These are phyloP conservation scores for Coemansia sp. DNA, from an alignment of 371 early-diverging fungal genomes.

Conservation along the genomic window DNA sequence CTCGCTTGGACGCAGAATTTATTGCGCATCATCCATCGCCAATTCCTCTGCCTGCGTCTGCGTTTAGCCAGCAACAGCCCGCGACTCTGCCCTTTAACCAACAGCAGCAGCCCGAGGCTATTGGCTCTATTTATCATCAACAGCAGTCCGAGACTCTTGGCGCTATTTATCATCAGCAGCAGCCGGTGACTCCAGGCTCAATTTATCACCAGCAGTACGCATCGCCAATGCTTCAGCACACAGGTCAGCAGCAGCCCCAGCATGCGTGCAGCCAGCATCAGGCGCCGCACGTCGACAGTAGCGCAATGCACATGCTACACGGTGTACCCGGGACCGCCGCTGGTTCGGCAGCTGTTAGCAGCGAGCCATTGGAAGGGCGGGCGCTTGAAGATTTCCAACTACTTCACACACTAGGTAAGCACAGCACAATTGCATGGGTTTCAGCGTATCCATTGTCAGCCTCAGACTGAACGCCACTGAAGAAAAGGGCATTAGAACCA, in stretches of 20 bases:
- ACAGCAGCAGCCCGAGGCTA: not conserved
- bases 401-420: constrained; percentile 66
- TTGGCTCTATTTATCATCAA: no score
- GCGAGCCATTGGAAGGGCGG: constrained; percentile 34
- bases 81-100: no score
- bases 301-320: not conserved
- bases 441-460: not conserved
- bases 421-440: no score
- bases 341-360: not conserved
- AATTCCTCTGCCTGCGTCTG: constrained; percentile 2
- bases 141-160: no score
- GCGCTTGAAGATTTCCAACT: constrained; percentile 60
- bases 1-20: constrained; percentile 7
- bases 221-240: constrained; percentile 2
- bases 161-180: not conserved
- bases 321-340: not conserved
- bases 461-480: not conserved
- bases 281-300: constrained; percentile 8
- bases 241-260: constrained; percentile 15
- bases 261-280: constrained; percentile 18
- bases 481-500: not conserved
- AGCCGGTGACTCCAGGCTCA: constrained; percentile 13
- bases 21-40: constrained; percentile 6
- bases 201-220: constrained; percentile 6
- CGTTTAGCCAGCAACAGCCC: constrained; percentile 6